Evolutionary conservation across 2,329 filamentous ascomycete species (phyloP).

Genomic region (Didymella pomorum): DNA sequence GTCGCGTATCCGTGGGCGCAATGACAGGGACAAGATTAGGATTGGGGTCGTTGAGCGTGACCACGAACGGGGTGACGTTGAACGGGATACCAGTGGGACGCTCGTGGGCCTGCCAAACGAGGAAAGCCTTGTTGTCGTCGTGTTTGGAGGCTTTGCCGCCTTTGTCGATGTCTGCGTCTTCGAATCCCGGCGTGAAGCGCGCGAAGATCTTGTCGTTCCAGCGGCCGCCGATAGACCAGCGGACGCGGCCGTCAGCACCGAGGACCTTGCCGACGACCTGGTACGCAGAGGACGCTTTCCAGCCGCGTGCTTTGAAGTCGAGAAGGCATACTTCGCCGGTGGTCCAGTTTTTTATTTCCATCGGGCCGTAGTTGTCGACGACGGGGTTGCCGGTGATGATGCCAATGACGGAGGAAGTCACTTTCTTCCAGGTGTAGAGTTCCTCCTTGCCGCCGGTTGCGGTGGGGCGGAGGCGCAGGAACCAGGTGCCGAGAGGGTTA

Average conservation of each 20-base stretch:
- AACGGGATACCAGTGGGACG: slow-evolving; percentile 89
- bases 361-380: slow-evolving; percentile 96
- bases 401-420: slow-evolving; percentile 95
- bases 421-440: slow-evolving; percentile 98
- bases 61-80: slow-evolving; percentile 94
- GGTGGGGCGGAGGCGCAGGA: slow-evolving; percentile 80
- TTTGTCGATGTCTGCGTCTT: slow-evolving; percentile 69
- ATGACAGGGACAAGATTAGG: slow-evolving; percentile 80
- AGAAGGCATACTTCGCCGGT: slow-evolving; percentile 89
- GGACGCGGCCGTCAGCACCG: slow-evolving; percentile 78
- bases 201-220: slow-evolving; percentile 99
- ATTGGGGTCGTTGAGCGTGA: slow-evolving; percentile 91
- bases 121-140: slow-evolving; percentile 78
- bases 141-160: slow-evolving; percentile 55
- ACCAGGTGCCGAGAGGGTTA: slow-evolving; percentile 96
- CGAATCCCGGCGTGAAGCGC: slow-evolving; percentile 88
- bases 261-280: slow-evolving; percentile 87
- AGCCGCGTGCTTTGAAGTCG: slow-evolving; percentile 94
- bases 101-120: slow-evolving; percentile 90
- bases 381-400: slow-evolving; percentile 97
- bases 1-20: slow-evolving; percentile 91
- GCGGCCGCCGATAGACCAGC: slow-evolving; percentile 88
- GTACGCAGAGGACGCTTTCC: slow-evolving; percentile 93
- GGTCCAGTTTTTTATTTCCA: slow-evolving; percentile 98
- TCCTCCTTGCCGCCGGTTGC: slow-evolving; percentile 74